A percentile compares a stretch with the other conserved stretches of the same genome.
phyloP scores from a whole-genome alignment of 2,329 filamentous ascomycete genomes.

The Scedosporium boydii region DNA sequence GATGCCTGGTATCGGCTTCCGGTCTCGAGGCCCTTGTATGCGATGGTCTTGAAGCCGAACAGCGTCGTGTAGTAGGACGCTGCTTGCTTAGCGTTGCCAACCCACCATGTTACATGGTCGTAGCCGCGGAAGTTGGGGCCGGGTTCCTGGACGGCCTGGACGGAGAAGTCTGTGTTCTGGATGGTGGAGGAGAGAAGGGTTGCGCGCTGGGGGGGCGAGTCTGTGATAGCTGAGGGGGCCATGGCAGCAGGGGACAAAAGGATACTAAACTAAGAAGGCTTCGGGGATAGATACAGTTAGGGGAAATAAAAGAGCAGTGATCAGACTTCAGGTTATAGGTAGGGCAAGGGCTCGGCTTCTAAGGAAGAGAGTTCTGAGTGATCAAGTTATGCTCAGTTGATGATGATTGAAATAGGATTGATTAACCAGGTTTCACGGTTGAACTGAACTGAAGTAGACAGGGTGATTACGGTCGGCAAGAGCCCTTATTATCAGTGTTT shows the following conservation, averaged over 20 bases:
- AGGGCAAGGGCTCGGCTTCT: background rate
- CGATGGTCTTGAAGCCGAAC: slow-evolving; percentile 75
- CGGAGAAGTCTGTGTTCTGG: slow-evolving; percentile 43
- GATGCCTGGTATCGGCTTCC: slow-evolving; percentile 73
- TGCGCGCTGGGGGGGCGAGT: slow-evolving; percentile 36
- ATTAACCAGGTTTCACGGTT: background rate
- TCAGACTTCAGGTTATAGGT: background rate
- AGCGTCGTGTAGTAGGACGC: slow-evolving; percentile 80
- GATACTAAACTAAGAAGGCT: background rate
- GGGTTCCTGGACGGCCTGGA: slow-evolving; percentile 43
- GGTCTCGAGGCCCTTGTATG: slow-evolving; percentile 83
- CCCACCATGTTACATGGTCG: slow-evolving; percentile 92
- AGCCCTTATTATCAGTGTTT: background rate
- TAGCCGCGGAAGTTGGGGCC: slow-evolving; percentile 65
- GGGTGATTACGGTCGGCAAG: background rate
- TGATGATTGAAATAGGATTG: background rate
- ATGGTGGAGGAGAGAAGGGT: slow-evolving; percentile 27
- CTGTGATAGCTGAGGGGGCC: slow-evolving; percentile 49
- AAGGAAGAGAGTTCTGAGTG: background rate
- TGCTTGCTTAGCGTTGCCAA: slow-evolving; percentile 93
- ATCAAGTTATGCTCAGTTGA: background rate
- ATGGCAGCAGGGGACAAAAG: slow-evolving; percentile 24
- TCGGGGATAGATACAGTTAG: background rate
- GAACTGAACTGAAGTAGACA: background rate
- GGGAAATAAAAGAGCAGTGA: background rate